A percentile compares a stretch with the other conserved stretches of the same genome.
Conservation (phyloP, 345 rosid genomes). For the Citrus reticulata region DNA sequence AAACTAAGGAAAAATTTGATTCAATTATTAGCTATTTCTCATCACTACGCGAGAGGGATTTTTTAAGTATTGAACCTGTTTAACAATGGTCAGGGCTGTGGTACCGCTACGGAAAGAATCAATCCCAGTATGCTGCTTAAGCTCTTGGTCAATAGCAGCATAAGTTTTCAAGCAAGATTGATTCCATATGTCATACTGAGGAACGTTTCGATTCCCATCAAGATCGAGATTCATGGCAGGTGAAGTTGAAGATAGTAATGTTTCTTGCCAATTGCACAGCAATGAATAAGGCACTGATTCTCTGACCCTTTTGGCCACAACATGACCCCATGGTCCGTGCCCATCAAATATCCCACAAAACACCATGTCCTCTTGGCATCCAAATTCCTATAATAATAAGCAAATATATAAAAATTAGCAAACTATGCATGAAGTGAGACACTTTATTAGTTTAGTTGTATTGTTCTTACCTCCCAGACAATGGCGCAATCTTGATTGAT, state of each 20-base stretch:
- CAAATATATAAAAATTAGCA: neutral
- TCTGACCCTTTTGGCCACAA: slow-evolving; percentile 58
- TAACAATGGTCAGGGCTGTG: slow-evolving; percentile 70
- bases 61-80: slow-evolving; percentile 44
- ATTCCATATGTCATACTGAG: slow-evolving; percentile 64
- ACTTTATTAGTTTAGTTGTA: neutral
- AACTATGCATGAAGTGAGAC: neutral
- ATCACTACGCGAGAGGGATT: neutral
- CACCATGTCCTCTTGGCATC: slow-evolving; percentile 81
- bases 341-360: slow-evolving; percentile 93
- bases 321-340: slow-evolving; percentile 95
- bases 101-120: slow-evolving; percentile 72
- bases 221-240: slow-evolving; percentile 24
- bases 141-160: slow-evolving; percentile 67
- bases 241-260: slow-evolving; percentile 37
- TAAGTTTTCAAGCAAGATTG: slow-evolving; percentile 64
- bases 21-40: neutral
- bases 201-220: slow-evolving; percentile 20
- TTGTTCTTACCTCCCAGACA: slow-evolving; percentile 72
- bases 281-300: slow-evolving; percentile 51
- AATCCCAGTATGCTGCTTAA: slow-evolving; percentile 53
- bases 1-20: neutral
- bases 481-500: slow-evolving; percentile 72
- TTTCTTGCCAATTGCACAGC: slow-evolving; percentile 77
- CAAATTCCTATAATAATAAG: slow-evolving; percentile 51